A percentile compares a stretch with the other conserved stretches of the same genome.
Conservation (phyloP, 2,329 filamentous ascomycete species). For the Pseudogymnoascus sp. region DNA sequence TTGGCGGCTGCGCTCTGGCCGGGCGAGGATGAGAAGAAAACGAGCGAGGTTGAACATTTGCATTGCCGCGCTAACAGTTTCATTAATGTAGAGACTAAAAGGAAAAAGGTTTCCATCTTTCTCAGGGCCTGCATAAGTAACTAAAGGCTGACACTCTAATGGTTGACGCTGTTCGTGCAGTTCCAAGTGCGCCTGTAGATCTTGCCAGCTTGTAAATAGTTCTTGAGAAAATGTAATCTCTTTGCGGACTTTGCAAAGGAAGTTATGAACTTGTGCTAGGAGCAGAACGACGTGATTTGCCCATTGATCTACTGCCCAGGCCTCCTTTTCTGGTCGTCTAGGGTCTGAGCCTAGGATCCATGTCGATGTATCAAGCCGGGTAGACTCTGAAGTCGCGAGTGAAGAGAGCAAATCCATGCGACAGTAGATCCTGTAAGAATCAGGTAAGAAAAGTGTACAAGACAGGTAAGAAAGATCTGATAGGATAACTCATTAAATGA, state of each 20-base stretch:
- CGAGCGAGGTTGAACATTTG: slow-evolving; percentile 15
- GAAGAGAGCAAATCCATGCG: slow-evolving; percentile 11
- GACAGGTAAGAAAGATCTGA: too few relatives aligned
- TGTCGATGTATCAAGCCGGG: slow-evolving; percentile 4
- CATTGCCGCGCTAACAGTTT: slow-evolving; percentile 12
- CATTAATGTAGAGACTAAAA: not conserved
- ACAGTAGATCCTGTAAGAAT: slow-evolving; percentile 3
- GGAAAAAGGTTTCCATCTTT: not conserved
- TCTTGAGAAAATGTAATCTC: slow-evolving; percentile 3
- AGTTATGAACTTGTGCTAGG: not conserved
- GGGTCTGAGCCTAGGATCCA: not conserved
- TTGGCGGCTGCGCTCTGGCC: not conserved
- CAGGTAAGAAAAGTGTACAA: too few relatives aligned
- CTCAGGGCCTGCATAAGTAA: not conserved
- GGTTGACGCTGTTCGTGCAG: not conserved
- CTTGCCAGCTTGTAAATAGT: not conserved
- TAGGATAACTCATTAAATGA: too few relatives aligned
- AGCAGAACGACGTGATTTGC: not conserved
- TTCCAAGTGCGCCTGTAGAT: not conserved
- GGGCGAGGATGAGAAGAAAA: slow-evolving; percentile 14
- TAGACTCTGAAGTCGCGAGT: slow-evolving; percentile 5
- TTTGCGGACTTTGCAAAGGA: not conserved
- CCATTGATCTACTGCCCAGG: slow-evolving; percentile 6
- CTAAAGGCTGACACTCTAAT: not conserved
- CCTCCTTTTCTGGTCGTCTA: not conserved